Evolutionary conservation across 345 rosid genomes (phyloP).

Genomic region (Microcos paniculata): DNA sequence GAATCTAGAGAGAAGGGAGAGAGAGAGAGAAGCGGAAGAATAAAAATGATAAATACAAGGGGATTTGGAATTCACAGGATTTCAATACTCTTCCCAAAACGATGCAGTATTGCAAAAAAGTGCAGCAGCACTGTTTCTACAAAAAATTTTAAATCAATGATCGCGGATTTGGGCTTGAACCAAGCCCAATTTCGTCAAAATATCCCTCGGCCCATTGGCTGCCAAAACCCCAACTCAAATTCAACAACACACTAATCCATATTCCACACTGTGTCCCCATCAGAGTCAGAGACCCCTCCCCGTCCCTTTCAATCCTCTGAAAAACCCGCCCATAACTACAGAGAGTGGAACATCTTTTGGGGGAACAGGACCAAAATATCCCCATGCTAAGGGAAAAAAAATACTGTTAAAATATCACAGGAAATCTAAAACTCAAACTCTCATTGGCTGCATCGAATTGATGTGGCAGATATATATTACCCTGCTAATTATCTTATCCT

Average conservation of each 20-base stretch:
- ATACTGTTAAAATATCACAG: conserved; percentile 22
- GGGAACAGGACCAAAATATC: conserved; percentile 35
- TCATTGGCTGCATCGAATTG: conserved; percentile 53
- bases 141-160: too few relatives aligned
- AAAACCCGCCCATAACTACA: conserved; percentile 28
- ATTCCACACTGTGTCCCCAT: neutral
- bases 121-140: too few relatives aligned
- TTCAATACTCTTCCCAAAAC: too few relatives aligned
- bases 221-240: neutral
- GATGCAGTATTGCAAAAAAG: too few relatives aligned
- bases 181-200: neutral
- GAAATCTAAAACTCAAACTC: conserved; percentile 54
- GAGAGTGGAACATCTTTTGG: conserved; percentile 9
- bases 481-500: conserved; percentile 57
- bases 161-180: neutral
- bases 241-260: neutral
- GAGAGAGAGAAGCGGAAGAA: too few relatives aligned
- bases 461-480: conserved; percentile 44
- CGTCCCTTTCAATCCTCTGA: conserved; percentile 30
- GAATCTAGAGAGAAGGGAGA: too few relatives aligned
- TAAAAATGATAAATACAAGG: too few relatives aligned
- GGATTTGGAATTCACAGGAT: too few relatives aligned
- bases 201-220: neutral
- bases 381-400: neutral
- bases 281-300: conserved; percentile 17